Conservation (phyloP, 306 rosid genomes). For the Gynostemma pentaphyllum region DNA sequence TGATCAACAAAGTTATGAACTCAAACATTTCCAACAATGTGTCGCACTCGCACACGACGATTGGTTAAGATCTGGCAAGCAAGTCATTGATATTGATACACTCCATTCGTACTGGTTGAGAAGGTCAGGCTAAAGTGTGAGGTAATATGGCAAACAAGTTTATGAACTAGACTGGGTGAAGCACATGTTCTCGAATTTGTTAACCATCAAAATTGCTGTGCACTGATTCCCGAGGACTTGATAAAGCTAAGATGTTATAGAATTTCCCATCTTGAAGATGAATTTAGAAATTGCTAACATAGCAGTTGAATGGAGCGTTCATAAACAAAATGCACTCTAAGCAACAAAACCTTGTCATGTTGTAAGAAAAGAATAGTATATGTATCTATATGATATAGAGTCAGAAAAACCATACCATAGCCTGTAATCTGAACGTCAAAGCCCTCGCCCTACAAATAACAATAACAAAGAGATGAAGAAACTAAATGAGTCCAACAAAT, state of each 20-base stretch:
- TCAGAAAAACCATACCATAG: slow-evolving; percentile 59
- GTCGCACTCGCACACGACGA: too few relatives aligned
- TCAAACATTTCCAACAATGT: too few relatives aligned
- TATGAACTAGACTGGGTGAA: too few relatives aligned
- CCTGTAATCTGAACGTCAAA: slow-evolving; percentile 88
- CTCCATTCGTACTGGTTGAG: too few relatives aligned
- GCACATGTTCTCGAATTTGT: too few relatives aligned
- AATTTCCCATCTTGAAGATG: neutral
- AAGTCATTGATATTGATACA: too few relatives aligned
- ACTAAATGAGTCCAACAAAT: neutral
- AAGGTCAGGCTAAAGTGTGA: too few relatives aligned
- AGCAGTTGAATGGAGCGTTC: neutral
- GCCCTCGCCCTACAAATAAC: slow-evolving; percentile 60
- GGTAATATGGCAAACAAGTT: too few relatives aligned
- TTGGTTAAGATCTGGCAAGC: too few relatives aligned
- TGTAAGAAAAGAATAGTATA: neutral
- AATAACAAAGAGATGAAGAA: neutral
- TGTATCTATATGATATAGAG: too few relatives aligned
- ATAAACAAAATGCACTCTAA: neutral
- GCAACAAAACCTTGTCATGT: neutral
- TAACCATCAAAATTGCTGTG: neutral
- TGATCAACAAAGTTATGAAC: too few relatives aligned
- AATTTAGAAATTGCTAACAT: neutral
- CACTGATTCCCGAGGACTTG: neutral
- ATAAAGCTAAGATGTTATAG: neutral